Percentiles rank a stretch among this genome's conserved stretches.
phyloP scores from a whole-genome alignment of 2,329 filamentous ascomycete genomes.

The Akanthomyces lecanii region DNA sequence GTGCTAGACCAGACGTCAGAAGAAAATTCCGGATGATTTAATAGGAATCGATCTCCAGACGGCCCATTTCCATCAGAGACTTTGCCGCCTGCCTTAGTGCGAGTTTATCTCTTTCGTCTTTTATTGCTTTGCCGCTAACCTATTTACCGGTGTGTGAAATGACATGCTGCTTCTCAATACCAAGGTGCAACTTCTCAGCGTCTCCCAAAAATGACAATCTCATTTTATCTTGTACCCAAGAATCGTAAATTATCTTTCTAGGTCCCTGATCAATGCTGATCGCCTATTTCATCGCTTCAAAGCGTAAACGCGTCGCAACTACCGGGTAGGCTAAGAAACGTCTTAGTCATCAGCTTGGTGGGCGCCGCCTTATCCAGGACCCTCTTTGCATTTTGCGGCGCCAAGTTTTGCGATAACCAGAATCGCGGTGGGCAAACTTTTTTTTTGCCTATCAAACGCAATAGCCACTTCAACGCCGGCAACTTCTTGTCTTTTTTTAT shows the following conservation, averaged over 20 bases:
- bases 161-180: too few relatives aligned
- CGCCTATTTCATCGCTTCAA: neutral
- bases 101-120: too few relatives aligned
- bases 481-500: neutral
- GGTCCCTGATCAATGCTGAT: neutral
- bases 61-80: too few relatives aligned
- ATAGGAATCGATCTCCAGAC: too few relatives aligned
- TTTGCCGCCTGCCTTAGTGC: too few relatives aligned
- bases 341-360: neutral
- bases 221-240: too few relatives aligned
- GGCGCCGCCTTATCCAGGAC: neutral
- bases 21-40: too few relatives aligned
- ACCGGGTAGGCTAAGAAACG: neutral
- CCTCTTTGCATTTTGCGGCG: neutral
- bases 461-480: neutral
- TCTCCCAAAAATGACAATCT: too few relatives aligned
- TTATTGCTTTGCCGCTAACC: too few relatives aligned
- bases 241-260: neutral
- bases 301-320: neutral
- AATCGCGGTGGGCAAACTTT: constrained; percentile 4
- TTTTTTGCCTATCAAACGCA: neutral
- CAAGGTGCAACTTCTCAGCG: too few relatives aligned
- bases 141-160: too few relatives aligned
- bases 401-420: neutral
- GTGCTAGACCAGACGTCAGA: too few relatives aligned